These are phyloP conservation scores for Acer saccharum DNA, from an alignment of 345 rosid species.

Conservation along the genomic window DNA sequence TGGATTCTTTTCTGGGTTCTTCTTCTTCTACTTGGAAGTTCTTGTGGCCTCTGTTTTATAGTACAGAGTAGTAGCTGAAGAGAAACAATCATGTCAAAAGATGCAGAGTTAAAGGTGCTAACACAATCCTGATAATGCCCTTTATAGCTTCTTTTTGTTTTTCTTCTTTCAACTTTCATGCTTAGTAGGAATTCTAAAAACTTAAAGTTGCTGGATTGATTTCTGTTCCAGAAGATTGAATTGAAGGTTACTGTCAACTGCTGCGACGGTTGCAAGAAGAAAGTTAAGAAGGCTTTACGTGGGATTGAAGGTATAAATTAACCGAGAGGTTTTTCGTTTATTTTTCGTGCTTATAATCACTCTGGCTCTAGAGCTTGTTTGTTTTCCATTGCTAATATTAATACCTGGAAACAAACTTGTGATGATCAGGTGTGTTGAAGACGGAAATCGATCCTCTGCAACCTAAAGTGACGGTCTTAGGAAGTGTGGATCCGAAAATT, in stretches of 20 bases:
- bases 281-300: slow-evolving; percentile 53
- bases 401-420: neutral
- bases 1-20: neutral
- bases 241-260: slow-evolving; percentile 57
- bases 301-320: slow-evolving; percentile 46
- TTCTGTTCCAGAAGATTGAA: slow-evolving; percentile 50
- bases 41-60: neutral
- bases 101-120: slow-evolving; percentile 47
- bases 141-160: neutral
- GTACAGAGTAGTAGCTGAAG: neutral
- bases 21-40: neutral
- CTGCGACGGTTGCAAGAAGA: slow-evolving; percentile 73
- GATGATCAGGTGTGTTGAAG: slow-evolving; percentile 49
- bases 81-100: slow-evolving; percentile 45
- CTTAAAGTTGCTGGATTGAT: neutral
- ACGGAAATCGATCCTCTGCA: slow-evolving; percentile 49
- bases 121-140: neutral
- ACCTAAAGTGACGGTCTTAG: slow-evolving; percentile 47
- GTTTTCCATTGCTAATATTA: slow-evolving; percentile 4
- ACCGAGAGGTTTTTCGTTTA: neutral
- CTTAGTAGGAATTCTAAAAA: too few species aligned
- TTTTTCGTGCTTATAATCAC: neutral
- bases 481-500: slow-evolving; percentile 44
- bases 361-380: neutral
- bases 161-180: neutral